Evolutionary conservation across 192 early-diverging fungal species (phyloP).

Genomic region (Jimgerdemannia lactiflua): DNA sequence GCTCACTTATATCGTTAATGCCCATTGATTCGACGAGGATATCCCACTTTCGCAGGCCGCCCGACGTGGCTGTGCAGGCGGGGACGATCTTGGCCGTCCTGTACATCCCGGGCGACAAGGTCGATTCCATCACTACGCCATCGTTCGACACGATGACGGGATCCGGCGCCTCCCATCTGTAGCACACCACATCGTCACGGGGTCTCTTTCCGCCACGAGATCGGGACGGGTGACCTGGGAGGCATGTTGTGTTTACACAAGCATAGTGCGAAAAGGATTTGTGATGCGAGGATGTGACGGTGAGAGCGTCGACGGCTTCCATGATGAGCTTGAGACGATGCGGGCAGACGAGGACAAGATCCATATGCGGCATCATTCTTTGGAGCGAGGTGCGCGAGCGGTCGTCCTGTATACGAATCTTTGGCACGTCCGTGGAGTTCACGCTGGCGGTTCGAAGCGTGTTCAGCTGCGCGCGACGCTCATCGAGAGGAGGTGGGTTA

Average conservation of each 20-base stretch:
- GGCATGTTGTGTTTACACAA: not conserved
- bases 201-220: not conserved
- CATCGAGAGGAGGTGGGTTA: not conserved
- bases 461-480: not conserved
- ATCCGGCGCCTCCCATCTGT: too few relatives aligned
- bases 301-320: not conserved
- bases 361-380: not conserved
- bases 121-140: too few relatives aligned
- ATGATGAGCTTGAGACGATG: not conserved
- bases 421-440: not conserved
- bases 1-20: too few relatives aligned
- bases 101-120: too few relatives aligned
- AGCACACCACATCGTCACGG: not conserved
- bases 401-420: not conserved
- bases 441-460: not conserved
- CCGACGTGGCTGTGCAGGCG: too few relatives aligned
- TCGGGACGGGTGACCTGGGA: not conserved
- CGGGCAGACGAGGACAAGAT: not conserved
- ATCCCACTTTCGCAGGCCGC: too few relatives aligned
- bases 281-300: not conserved
- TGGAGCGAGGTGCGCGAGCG: not conserved
- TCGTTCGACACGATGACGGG: too few relatives aligned
- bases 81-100: too few relatives aligned
- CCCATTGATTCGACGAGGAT: too few relatives aligned
- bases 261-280: not conserved